Conservation (phyloP, 108 stramenopile genomes). For the Discostella stelligeroides region DNA sequence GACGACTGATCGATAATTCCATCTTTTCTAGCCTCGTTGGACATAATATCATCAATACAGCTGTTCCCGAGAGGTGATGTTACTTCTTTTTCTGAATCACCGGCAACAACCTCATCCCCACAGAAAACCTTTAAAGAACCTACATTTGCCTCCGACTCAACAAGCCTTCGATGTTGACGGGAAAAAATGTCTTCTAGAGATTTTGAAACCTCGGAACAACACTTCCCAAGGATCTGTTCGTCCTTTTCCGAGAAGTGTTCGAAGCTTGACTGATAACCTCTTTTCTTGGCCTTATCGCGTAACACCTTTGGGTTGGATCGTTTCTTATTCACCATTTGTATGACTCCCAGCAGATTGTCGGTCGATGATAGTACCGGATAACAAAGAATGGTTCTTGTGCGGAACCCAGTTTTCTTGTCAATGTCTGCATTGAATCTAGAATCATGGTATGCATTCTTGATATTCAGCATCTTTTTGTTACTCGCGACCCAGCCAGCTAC, state of each 20-base stretch:
- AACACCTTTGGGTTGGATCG: conserved; percentile 41
- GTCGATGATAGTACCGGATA: conserved; percentile 46
- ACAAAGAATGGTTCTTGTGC: conserved; percentile 55
- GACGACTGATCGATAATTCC: too few species aligned
- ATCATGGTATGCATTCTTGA: conserved; percentile 57
- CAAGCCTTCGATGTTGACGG: conserved; percentile 3
- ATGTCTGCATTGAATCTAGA: conserved; percentile 53
- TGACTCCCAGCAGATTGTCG: conserved; percentile 56
- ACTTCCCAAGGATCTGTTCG: conserved; percentile 51
- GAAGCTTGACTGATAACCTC: conserved; percentile 39
- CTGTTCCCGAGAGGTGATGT: background rate
- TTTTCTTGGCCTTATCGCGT: conserved; percentile 37
- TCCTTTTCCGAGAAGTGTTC: conserved; percentile 41
- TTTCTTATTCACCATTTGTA: conserved; percentile 67
- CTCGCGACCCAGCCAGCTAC: conserved; percentile 61
- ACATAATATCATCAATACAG: too few species aligned
- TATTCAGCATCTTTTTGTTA: conserved; percentile 50
- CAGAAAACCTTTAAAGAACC: too few species aligned
- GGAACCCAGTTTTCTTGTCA: conserved; percentile 53
- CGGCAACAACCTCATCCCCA: too few species aligned
- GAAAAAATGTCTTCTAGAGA: conserved; percentile 44
- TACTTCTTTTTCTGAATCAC: background rate
- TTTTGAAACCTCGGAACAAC: conserved; percentile 46
- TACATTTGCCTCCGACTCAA: conserved; percentile 11
- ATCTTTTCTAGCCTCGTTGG: background rate